Evolutionary conservation across 1,284 basidiomycete species (phyloP).

Genomic region (Ceratobasidium sp.): DNA sequence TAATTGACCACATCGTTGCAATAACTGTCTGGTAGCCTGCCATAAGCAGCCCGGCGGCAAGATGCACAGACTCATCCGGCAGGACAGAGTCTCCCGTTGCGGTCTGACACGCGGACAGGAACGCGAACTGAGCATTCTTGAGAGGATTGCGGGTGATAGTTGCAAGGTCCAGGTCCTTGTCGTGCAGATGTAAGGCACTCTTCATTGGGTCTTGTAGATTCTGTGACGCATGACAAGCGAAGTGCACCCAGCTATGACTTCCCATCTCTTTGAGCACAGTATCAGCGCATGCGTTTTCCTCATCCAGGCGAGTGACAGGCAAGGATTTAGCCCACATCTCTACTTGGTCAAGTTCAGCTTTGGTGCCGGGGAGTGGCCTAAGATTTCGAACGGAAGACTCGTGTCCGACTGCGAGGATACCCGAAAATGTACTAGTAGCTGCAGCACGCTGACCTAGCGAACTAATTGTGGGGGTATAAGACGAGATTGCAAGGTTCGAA

Average conservation of each 20-base stretch:
- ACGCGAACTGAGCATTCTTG: background rate
- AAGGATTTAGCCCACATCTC: background rate
- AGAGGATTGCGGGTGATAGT: background rate
- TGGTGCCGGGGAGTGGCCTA: too few relatives aligned
- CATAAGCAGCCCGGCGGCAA: slow-evolving; percentile 13
- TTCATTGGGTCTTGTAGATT: background rate
- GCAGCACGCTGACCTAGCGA: too few relatives aligned
- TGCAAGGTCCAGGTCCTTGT: background rate
- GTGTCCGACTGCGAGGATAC: background rate
- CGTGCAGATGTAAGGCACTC: background rate
- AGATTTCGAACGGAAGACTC: background rate
- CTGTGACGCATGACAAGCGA: background rate
- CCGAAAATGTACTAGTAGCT: background rate
- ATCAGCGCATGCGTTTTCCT: background rate
- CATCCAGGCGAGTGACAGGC: background rate
- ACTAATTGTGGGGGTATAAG: background rate
- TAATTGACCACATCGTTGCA: too few relatives aligned
- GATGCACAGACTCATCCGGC: slow-evolving; percentile 44
- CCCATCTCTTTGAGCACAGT: background rate
- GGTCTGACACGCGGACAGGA: slow-evolving; percentile 21
- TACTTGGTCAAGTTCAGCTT: background rate
- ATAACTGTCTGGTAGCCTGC: too few relatives aligned
- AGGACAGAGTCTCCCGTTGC: slow-evolving; percentile 38
- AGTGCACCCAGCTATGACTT: background rate
- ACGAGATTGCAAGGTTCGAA: background rate